Percentiles rank a stretch among this genome's conserved stretches.
Conservation (phyloP, 352 stramenopile species). For the Phytopythium vexans region DNA sequence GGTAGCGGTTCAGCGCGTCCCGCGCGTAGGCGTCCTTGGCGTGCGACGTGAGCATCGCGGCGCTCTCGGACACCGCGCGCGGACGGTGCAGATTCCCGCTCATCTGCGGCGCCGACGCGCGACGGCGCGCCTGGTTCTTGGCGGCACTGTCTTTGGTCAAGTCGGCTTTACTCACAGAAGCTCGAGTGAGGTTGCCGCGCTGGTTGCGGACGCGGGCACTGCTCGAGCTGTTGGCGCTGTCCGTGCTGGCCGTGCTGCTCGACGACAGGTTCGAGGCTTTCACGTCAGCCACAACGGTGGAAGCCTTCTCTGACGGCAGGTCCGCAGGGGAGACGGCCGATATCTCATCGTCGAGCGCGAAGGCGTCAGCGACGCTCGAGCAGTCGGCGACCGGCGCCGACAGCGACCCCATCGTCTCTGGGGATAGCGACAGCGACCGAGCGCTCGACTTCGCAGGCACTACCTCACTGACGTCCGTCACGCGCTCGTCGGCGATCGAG, state of each 20-base stretch:
- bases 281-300: no score
- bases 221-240: conserved; percentile 11
- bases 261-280: background rate
- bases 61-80: conserved; percentile 28
- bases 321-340: no score
- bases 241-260: conserved; percentile 15
- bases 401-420: background rate
- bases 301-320: no score
- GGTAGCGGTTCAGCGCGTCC: conserved; percentile 24
- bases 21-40: conserved; percentile 67
- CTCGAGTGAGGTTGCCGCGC: no score
- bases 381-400: background rate
- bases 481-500: conserved; percentile 9
- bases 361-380: background rate
- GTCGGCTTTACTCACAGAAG: no score
- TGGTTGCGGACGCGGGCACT: conserved; percentile 5
- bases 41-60: conserved; percentile 36
- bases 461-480: background rate
- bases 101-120: conserved; percentile 2
- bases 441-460: background rate
- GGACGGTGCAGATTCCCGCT: conserved; percentile 9
- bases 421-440: background rate
- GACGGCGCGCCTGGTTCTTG: conserved; percentile 1
- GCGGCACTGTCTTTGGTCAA: background rate
- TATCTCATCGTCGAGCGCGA: no score